phyloP scores from a whole-genome alignment of 805 yeast genomes.

The Candida nitratophila region DNA sequence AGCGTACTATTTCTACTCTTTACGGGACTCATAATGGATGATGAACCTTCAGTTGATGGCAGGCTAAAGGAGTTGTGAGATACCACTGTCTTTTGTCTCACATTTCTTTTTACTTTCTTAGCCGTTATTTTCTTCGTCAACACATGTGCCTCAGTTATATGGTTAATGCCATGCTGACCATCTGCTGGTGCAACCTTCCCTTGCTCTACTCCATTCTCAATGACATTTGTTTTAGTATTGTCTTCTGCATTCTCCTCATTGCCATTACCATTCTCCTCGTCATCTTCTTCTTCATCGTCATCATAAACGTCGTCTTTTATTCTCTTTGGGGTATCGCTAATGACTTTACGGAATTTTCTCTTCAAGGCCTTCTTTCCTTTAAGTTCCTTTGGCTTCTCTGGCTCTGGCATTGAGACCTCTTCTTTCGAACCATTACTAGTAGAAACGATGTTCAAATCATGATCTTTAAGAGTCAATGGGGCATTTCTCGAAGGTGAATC shows the following conservation, averaged over 20 bases:
- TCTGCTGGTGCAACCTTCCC: too few species aligned
- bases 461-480: slow-evolving; percentile 4
- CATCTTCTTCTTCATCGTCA: slow-evolving; percentile 3
- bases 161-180: neutral
- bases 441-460: neutral
- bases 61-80: neutral
- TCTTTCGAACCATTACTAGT: too few species aligned
- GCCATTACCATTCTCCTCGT: slow-evolving; percentile 2
- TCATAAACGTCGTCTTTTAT: slow-evolving; percentile 7
- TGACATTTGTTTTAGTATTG: neutral
- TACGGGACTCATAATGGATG: slow-evolving; percentile 12
- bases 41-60: neutral
- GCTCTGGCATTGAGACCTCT: too few species aligned
- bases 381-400: too few species aligned
- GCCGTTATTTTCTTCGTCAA: neutral
- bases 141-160: neutral
- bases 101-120: slow-evolving; percentile 3
- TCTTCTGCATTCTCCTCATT: neutral
- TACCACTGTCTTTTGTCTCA: slow-evolving; percentile 1
- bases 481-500: neutral
- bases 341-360: neutral
- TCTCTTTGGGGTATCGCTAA: neutral
- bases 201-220: neutral
- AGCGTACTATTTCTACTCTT: slow-evolving; percentile 13
- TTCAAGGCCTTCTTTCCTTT: neutral